Evolutionary conservation across 2,329 filamentous ascomycete genomes (phyloP), one percentile per base, ranked within the genome.

Genomic region (Penicillium sp.): DNA sequence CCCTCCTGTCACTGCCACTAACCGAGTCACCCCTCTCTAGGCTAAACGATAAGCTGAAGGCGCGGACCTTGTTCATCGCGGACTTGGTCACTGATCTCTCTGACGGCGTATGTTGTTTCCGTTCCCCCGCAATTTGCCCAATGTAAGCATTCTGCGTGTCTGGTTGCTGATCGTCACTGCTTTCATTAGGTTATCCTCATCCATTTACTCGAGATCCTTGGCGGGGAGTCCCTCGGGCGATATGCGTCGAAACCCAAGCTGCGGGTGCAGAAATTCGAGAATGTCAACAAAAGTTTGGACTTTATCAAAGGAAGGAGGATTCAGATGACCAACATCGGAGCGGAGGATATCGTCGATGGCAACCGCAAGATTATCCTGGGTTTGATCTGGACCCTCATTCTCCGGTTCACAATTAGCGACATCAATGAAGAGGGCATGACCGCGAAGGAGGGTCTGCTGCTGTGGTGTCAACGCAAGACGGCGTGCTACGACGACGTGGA

Each of bases 391-490:
- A 98, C 91, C 5, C 79, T 98, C 55, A 98, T 98, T 85, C 78
- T 96, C 59, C 82, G 93, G 44, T 98, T 98, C 71, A 98, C 93
- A 60, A 98, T 98, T 69, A 96, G 87, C 70, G 93, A 98, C 72
- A 98, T 98, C 76, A 97, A 95, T 69, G 87, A 92, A 71, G 93
- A 96, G 78, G 93, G 93, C 58, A 86, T 97, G 83, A 96, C 92
- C 45, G 93, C 93, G 50, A 96, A 97, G 72, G 93, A 97, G 69
- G 93, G 93, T 55, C 75, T 98, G 63, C 74, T 98, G 49, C 75
- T 98, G 23, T 98, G 93, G 93, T 98, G 93, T 76, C 92, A 98
- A 74, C 81, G 93, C 62, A 98, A 98, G 76, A 98, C 93, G 27
- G 93, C 93, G 6, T 98, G 93, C 73, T 98, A 98, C 70, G 91